Evolutionary conservation across 345 rosid species (phyloP).

Genomic region (Carallia brachiata): DNA sequence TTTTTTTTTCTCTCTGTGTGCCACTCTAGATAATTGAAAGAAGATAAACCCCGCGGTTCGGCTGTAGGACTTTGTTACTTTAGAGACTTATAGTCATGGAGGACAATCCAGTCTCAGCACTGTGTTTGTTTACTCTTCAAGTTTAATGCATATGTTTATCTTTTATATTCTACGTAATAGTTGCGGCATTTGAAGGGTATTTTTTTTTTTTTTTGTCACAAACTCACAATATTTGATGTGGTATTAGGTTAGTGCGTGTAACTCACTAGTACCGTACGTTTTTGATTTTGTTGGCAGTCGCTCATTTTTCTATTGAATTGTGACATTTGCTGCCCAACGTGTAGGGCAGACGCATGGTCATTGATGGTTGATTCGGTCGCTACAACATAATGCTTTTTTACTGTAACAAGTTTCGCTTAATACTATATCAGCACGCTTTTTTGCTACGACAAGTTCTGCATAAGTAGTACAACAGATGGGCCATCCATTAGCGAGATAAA

Average conservation of each 20-base stretch:
- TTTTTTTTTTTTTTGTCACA: no score
- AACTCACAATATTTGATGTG: constrained; percentile 1
- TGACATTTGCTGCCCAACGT: constrained; percentile 91
- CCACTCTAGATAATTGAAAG: constrained; percentile 65
- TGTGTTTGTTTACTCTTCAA: background rate
- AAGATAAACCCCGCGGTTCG: constrained; percentile 80
- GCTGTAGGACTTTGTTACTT: constrained; percentile 86
- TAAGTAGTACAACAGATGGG: no score
- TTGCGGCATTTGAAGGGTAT: no score
- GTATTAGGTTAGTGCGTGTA: no score
- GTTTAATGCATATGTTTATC: constrained; percentile 3
- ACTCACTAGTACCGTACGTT: background rate
- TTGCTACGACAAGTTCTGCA: no score
- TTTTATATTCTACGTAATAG: constrained; percentile 1
- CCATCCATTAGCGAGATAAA: no score
- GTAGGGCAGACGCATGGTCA: no score
- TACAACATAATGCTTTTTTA: no score
- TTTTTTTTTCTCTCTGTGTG: background rate
- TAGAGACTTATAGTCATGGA: constrained; percentile 68
- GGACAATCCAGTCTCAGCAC: constrained; percentile 58
- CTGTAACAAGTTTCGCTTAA: no score
- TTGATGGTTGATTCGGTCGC: no score
- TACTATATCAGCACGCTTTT: no score
- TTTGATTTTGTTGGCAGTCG: constrained; percentile 44
- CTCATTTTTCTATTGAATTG: constrained; percentile 72